Evolutionary conservation across 495 filamentous ascomycete species (phyloP), one percentile per base, ranked within the genome.

Genomic region (Trichoderma parareesei): DNA sequence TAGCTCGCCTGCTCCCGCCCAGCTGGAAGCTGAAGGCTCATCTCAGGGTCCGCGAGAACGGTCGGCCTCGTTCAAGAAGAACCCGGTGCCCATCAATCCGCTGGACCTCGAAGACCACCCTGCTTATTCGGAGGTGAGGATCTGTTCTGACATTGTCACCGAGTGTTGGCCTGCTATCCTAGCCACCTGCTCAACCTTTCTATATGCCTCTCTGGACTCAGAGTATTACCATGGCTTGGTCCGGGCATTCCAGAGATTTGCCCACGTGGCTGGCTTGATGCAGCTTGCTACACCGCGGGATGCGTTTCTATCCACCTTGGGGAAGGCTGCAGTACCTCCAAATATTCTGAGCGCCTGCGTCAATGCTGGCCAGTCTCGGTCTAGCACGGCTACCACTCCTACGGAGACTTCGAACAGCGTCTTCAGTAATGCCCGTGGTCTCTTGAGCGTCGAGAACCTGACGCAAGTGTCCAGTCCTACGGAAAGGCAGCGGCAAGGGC

Each of bases 131-230:
- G 87, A 90, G 18, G 85, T 98, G 65, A 81, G 85, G 67, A 84
- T 86, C 5, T 90, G 91, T 65, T 89, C 91, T 35, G 83, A 83
- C 3, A 89, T 98, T 55, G 88, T 98, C 53, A 89, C 93, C 5
- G 82, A 90, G 69, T 97, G 95, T 70, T 98, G 94, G 94, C 94
- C 95, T 35, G 94, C 95, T 59, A 84, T 97, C 14, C 84, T 98
- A 42, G 93, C 94, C 16, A 89, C 92, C 1, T 97, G 90, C 68
- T 97, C 94, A 0, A 97, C 93, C 1, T 98, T 97, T 74, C 74
- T 98, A 35, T 92, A 92, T 72, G 92, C 95, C 20, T 86, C 92
- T 0, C 76, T 98, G 10, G 94, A 98, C 70, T 87, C 91, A n/a
- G 93, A 96, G 48, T 96, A 92, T 66, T 98, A 96, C 67, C 92